Evolutionary conservation across 2,329 filamentous ascomycete species (phyloP).

Genomic region (Aureobasidium leucospermi): DNA sequence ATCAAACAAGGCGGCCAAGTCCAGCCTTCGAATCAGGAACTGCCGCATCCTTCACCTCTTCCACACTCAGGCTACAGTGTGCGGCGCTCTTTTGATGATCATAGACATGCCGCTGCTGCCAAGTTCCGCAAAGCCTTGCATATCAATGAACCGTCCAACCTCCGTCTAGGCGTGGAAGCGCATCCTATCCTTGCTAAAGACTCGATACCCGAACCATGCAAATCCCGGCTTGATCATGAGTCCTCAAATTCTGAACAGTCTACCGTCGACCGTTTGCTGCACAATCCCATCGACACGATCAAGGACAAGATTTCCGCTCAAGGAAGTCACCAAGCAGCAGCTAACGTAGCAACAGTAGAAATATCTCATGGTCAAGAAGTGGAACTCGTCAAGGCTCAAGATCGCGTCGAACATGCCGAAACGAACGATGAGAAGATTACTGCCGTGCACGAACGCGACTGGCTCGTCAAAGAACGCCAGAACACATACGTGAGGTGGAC

Average conservation of each 20-base stretch:
- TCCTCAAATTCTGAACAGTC: slow-evolving; percentile 17
- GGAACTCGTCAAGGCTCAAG: slow-evolving; percentile 29
- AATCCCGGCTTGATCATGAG: background rate
- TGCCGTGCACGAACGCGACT: background rate
- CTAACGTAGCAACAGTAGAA: slow-evolving; percentile 38
- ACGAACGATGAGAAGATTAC: slow-evolving; percentile 14
- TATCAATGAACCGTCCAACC: background rate
- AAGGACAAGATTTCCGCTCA: slow-evolving; percentile 22
- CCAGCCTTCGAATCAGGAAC: background rate
- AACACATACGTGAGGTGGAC: background rate
- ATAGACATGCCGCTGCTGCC: background rate
- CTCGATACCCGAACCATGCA: background rate
- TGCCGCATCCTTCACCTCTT: background rate
- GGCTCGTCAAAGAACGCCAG: background rate
- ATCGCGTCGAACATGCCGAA: slow-evolving; percentile 19
- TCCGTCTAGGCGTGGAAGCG: background rate
- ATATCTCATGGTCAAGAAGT: slow-evolving; percentile 31
- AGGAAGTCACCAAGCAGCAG: slow-evolving; percentile 23
- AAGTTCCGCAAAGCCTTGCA: background rate
- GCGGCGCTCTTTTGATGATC: background rate
- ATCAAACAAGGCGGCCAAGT: background rate
- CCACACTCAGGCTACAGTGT: background rate
- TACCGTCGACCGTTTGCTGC: slow-evolving; percentile 21
- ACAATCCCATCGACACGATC: slow-evolving; percentile 23
- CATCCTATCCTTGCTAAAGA: background rate